Conservation (phyloP, 2,329 filamentous ascomycete species). For the Arthrobotrys pseudoclavata region DNA sequence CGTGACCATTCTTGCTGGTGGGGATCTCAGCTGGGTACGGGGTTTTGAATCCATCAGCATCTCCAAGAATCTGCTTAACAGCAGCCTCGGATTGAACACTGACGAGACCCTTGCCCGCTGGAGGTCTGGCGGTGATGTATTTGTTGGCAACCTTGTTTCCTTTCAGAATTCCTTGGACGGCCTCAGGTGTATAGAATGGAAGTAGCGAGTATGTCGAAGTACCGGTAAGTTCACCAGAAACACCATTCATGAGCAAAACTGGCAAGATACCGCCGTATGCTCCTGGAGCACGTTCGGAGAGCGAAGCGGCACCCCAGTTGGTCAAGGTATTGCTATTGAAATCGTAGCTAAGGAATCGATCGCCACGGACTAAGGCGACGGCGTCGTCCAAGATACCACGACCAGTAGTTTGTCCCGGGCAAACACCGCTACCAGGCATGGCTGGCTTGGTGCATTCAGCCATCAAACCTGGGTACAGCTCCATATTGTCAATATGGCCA, state of each 20-base stretch:
- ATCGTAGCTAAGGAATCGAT: conserved; percentile 72
- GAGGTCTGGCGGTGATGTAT: conserved; percentile 65
- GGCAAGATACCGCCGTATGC: conserved; percentile 54
- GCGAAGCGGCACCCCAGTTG: conserved; percentile 69
- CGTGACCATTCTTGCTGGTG: conserved; percentile 68
- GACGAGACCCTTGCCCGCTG: conserved; percentile 67
- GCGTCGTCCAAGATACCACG: conserved; percentile 74
- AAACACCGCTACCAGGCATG: conserved; percentile 53
- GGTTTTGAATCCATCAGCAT: conserved; percentile 69
- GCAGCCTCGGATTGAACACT: conserved; percentile 70
- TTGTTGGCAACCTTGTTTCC: conserved; percentile 52
- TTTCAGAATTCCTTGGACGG: conserved; percentile 46
- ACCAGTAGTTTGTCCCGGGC: conserved; percentile 69
- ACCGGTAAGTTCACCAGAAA: conserved; percentile 39
- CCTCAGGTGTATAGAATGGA: conserved; percentile 56
- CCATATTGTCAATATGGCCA: conserved; percentile 70
- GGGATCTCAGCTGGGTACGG: conserved; percentile 69
- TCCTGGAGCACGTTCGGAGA: conserved; percentile 41
- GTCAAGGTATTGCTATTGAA: conserved; percentile 69
- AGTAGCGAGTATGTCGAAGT: conserved; percentile 52
- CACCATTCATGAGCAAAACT: conserved; percentile 50
- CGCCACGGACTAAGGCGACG: conserved; percentile 73
- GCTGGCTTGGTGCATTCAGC: conserved; percentile 67
- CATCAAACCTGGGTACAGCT: conserved; percentile 74
- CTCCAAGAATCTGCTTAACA: conserved; percentile 70